A percentile compares a stretch with the other conserved stretches of the same genome.
Evolutionary conservation across 2,329 filamentous ascomycete species (phyloP).

Genomic region (Sclerotinia spermophila): DNA sequence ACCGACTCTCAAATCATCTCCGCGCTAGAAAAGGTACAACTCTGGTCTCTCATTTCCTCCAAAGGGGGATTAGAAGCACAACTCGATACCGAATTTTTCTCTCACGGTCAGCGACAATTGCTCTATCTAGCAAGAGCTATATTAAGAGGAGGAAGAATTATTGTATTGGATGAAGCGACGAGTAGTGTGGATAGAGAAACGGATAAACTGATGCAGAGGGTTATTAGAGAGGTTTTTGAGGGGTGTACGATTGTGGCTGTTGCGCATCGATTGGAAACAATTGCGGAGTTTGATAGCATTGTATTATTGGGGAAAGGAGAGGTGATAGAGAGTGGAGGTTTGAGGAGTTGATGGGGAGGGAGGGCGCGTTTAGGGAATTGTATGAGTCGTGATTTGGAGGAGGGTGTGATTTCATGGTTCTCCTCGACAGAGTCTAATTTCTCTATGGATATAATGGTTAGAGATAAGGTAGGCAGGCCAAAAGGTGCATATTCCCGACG

Average conservation of each 20-base stretch:
- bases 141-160: slow-evolving; percentile 38
- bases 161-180: slow-evolving; percentile 44
- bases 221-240: slow-evolving; percentile 51
- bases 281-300: slow-evolving; percentile 43
- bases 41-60: slow-evolving; percentile 24
- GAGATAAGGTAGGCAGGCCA: neutral
- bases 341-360: neutral
- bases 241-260: slow-evolving; percentile 50
- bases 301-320: slow-evolving; percentile 14
- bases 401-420: neutral
- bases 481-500: neutral
- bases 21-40: slow-evolving; percentile 45
- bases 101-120: slow-evolving; percentile 48
- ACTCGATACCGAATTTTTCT: slow-evolving; percentile 63
- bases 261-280: slow-evolving; percentile 42
- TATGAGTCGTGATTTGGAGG: slow-evolving; percentile 19
- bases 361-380: slow-evolving; percentile 38
- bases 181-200: slow-evolving; percentile 55
- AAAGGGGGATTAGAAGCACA: slow-evolving; percentile 29
- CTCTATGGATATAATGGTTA: neutral
- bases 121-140: slow-evolving; percentile 48
- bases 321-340: slow-evolving; percentile 7
- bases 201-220: slow-evolving; percentile 52
- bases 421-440: neutral
- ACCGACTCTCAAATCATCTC: slow-evolving; percentile 43